These are phyloP conservation scores for Vitis cinerea DNA, from an alignment of 164 flowering plant species.

Conservation along the genomic window DNA sequence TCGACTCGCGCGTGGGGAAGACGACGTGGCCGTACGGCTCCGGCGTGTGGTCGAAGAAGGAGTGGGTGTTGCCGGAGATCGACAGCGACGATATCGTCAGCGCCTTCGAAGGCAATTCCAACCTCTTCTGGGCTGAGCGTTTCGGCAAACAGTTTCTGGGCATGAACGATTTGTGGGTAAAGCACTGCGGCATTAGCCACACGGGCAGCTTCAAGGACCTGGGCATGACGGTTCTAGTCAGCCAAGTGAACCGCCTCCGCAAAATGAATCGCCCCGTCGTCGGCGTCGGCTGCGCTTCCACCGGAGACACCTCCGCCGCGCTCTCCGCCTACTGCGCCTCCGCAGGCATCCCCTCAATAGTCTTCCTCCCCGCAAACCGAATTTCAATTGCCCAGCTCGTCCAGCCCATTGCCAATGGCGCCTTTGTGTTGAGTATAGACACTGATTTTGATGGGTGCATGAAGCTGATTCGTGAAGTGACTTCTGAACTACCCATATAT, in stretches of 20 bases:
- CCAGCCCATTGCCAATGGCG: conserved; percentile 77
- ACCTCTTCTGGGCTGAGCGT: conserved; percentile 89
- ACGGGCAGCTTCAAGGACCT: conserved; percentile 90
- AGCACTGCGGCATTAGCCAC: conserved; percentile 86
- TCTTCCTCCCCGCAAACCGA: conserved; percentile 45
- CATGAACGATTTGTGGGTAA: conserved; percentile 91
- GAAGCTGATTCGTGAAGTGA: conserved; percentile 80
- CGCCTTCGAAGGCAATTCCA: conserved; percentile 85
- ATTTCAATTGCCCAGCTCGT: conserved; percentile 78
- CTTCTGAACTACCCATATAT: conserved; percentile 80
- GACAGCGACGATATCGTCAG: conserved; percentile 70
- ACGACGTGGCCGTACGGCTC: conserved; percentile 94
- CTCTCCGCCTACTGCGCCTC: conserved; percentile 89
- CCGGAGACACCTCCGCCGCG: conserved; percentile 92
- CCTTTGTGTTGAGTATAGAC: conserved; percentile 79
- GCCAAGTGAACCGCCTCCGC: conserved; percentile 75
- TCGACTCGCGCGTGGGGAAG: conserved; percentile 80
- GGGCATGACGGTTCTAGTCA: conserved; percentile 91
- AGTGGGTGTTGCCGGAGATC: conserved; percentile 88
- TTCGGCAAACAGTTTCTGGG: conserved; percentile 76
- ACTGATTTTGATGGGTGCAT: conserved; percentile 95
- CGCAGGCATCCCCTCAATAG: conserved; percentile 84
- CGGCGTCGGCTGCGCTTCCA: conserved; percentile 82
- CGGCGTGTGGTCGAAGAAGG: conserved; percentile 92
- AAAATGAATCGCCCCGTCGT: conserved; percentile 56